Evolutionary conservation across 179 eudicot genomes (phyloP), one percentile per base, ranked within the genome.

Genomic region (Silene coronaria): DNA sequence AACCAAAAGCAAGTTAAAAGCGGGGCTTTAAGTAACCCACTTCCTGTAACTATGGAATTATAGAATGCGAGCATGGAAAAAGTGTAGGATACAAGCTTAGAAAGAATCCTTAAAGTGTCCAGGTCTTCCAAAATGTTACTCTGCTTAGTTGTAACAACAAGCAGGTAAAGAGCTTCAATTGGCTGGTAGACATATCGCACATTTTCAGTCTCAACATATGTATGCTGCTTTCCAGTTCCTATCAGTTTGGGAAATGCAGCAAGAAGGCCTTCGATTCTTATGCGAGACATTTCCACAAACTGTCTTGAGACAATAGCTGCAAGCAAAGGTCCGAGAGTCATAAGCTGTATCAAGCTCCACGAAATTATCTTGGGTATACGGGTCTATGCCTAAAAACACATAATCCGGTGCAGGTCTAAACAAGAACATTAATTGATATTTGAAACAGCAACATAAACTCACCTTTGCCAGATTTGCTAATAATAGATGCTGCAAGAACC

Each of bases 121-220:
- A 95, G 80, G 86, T 95, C 99, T 85, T 95, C 97, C 86, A 95
- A 94, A 78, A 95, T 95, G 86, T 95, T 95, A 86, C 99, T 95
- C 86, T 92, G 96, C 82, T 93, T 95, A 84, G 87, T 95, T 67
- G 99, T 95, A 53, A 92, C 89, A 82, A 95, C 93, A 71, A 95
- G 86, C 90, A 95, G 79, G 79, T 82, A 94, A 0, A 94, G 84
- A 74, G 90, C 64, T 80, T 94, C 99, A 38, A 94, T 90, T 65
- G 96, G 97, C 88, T 94, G 99, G 85, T 92, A 94, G 38, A 94
- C 97, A 79, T 92, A 94, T 55, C 99, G 96, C 72, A 94, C 99
- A 85, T 90, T 92, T 77, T 94, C 99, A 74, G 99, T 90, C 92
- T 94, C 99, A 80, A 94, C 87, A 82, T 85, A 94, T 0, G 99